Evolutionary conservation across 371 early-diverging fungal genomes (phyloP).

Genomic region (Actinomortierella ambigua): DNA sequence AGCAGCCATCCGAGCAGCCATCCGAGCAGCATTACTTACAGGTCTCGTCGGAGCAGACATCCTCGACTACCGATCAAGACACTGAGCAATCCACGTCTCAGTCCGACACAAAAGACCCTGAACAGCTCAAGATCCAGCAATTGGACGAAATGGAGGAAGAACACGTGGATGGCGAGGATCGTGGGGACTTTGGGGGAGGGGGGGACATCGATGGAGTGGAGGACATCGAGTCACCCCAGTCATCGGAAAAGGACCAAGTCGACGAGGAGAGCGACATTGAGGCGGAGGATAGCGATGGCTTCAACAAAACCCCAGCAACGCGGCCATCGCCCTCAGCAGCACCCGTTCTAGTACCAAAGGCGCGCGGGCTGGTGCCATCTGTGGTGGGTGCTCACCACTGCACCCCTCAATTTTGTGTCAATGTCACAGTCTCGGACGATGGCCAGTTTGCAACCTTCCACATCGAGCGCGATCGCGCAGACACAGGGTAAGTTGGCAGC

Average conservation of each 20-base stretch:
- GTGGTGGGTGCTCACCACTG: conserved; percentile 34
- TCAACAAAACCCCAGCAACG: not conserved
- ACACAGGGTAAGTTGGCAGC: conserved; percentile 20
- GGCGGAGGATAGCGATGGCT: not conserved
- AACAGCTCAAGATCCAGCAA: too few species aligned
- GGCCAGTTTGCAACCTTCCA: conserved; percentile 38
- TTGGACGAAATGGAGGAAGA: too few species aligned
- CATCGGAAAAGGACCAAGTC: not conserved
- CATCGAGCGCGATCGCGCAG: conserved; percentile 23
- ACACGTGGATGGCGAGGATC: not conserved
- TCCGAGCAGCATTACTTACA: too few species aligned
- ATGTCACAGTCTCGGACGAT: conserved; percentile 29
- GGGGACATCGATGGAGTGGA: not conserved
- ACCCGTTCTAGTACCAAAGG: conserved; percentile 9
- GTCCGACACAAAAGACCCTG: too few species aligned
- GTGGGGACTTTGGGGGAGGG: too few species aligned
- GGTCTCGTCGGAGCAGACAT: too few species aligned
- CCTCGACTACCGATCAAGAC: too few species aligned
- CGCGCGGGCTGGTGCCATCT: conserved; percentile 21
- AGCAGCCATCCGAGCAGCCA: too few species aligned
- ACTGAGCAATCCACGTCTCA: too few species aligned
- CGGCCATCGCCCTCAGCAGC: not conserved
- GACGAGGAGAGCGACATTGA: not conserved
- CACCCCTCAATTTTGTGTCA: conserved; percentile 37
- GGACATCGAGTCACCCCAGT: not conserved